A percentile compares a stretch with the other conserved stretches of the same genome.
These are phyloP conservation scores for Prunus padus DNA, from an alignment of 306 rosid species.

Conservation along the genomic window DNA sequence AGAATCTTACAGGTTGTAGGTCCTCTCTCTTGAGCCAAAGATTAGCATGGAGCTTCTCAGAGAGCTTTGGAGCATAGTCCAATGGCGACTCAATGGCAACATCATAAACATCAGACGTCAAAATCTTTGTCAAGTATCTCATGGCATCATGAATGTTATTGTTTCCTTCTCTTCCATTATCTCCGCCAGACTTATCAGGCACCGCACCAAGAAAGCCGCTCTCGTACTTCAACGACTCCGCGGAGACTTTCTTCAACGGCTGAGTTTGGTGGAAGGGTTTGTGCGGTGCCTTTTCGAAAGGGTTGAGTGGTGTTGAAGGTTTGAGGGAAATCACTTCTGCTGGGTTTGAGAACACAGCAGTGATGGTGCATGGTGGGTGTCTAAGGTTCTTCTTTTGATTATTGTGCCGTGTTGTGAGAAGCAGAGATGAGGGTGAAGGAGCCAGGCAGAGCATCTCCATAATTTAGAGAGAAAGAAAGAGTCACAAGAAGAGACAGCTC, in stretches of 20 bases:
- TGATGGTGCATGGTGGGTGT: neutral
- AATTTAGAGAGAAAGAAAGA: no score
- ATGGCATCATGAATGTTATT: slow-evolving; percentile 39
- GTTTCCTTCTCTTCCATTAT: slow-evolving; percentile 8
- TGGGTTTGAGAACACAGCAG: neutral
- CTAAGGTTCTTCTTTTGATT: neutral
- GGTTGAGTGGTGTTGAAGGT: neutral
- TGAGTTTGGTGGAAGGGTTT: neutral
- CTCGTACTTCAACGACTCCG: slow-evolving; percentile 50
- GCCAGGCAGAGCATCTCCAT: no score
- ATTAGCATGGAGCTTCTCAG: slow-evolving; percentile 54
- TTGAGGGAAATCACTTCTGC: neutral
- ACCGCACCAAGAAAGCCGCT: slow-evolving; percentile 76
- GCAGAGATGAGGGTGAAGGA: neutral
- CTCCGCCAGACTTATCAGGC: slow-evolving; percentile 22
- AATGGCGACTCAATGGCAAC: slow-evolving; percentile 75
- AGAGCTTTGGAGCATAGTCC: slow-evolving; percentile 68
- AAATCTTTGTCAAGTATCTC: slow-evolving; percentile 67
- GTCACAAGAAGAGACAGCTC: no score
- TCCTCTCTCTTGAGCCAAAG: slow-evolving; percentile 95
- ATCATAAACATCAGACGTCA: slow-evolving; percentile 73
- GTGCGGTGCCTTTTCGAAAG: neutral
- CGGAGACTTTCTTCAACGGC: neutral
- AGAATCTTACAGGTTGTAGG: slow-evolving; percentile 68
- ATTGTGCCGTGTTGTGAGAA: neutral